Evolutionary conservation across 2,329 filamentous ascomycete species (phyloP).

Genomic region (Aaosphaeria arxii): DNA sequence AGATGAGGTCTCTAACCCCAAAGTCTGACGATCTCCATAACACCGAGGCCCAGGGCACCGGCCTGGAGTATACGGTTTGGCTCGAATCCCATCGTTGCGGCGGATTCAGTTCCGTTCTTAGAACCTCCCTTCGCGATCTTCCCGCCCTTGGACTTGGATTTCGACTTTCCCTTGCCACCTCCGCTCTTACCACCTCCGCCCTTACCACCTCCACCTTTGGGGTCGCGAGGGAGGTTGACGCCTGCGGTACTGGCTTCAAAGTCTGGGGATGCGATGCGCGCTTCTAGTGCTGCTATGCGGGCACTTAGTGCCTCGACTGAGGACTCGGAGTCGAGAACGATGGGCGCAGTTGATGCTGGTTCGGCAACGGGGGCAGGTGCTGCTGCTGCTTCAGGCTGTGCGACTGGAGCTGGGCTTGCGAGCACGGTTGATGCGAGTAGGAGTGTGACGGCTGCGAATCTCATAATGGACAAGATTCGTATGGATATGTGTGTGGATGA

Average conservation of each 20-base stretch:
- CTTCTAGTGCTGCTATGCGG: constrained; percentile 7
- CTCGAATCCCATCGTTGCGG: constrained; percentile 15
- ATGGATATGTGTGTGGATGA: neutral
- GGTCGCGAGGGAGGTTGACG: constrained; percentile 17
- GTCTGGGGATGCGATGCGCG: constrained; percentile 3
- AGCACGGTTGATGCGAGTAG: constrained; percentile 23
- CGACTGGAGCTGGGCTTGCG: constrained; percentile 22
- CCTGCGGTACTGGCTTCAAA: constrained; percentile 10
- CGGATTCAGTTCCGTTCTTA: constrained; percentile 6
- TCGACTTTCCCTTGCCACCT: neutral
- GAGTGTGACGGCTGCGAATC: constrained; percentile 18
- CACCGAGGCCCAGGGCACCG: constrained; percentile 23
- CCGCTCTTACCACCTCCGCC: constrained; percentile 1
- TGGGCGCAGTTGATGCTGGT: neutral
- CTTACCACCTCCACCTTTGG: constrained; percentile 2
- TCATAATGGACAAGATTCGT: constrained; percentile 15
- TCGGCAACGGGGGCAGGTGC: neutral
- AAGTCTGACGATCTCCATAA: constrained; percentile 8
- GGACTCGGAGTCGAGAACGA: constrained; percentile 3
- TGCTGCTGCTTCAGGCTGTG: constrained; percentile 6
- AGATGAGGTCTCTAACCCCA: neutral
- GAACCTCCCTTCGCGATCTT: too few relatives aligned
- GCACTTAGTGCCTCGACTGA: constrained; percentile 1
- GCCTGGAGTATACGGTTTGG: constrained; percentile 22
- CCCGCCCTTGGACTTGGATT: too few relatives aligned